Evolutionary conservation across 257 asterid genomes (phyloP), one percentile per base, ranked within the genome.

Genomic region (Solanum clarkiae): DNA sequence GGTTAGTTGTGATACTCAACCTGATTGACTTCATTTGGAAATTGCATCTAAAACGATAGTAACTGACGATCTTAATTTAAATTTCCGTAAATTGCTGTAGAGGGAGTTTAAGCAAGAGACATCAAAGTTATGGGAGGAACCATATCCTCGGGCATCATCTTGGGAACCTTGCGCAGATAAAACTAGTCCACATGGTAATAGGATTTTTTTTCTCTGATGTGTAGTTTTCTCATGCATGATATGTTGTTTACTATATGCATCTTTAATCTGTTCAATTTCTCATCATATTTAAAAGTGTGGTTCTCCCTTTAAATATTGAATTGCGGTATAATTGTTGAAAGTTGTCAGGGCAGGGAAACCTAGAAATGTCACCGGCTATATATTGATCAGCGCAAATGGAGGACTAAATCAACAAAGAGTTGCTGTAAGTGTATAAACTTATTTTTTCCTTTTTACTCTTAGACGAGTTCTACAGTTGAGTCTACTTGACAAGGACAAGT

Each of bases 371-470:
- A 92, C 92, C 45, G 94, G 99, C 56, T 93, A 87, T 71, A 91
- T 97, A 68, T 82, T 94, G 87, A 92, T 95, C 85, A 95, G 99
- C 45, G 98, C 98, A 84, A 97, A 97, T 63, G 99, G 99, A 65
- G 99, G 98, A 69, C 92, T 95, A 72, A 96, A 94, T 89, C 99
- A 96, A 89, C 99, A 94, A 84, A 90, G 99, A 88, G 98, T 94
- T 82, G 99, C 99, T 3, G 97, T 94, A 91, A 93, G 98, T 47
- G 56, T 80, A 47, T 66, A 10, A 40, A 59, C 54, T 11, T 80
- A 15, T 53, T 1, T 18, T 69, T 70, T 17, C 79, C 44, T 83
- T 32, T 44, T 32, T 24, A 29, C 80, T 70, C 24, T 62, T 75
- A 44, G 32, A 26, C 36, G 26, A 44, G 80, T 44, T 47, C 40